These are phyloP conservation scores for Microsporum audouinii DNA, from an alignment of 2,329 filamentous ascomycete genomes.

Conservation along the genomic window DNA sequence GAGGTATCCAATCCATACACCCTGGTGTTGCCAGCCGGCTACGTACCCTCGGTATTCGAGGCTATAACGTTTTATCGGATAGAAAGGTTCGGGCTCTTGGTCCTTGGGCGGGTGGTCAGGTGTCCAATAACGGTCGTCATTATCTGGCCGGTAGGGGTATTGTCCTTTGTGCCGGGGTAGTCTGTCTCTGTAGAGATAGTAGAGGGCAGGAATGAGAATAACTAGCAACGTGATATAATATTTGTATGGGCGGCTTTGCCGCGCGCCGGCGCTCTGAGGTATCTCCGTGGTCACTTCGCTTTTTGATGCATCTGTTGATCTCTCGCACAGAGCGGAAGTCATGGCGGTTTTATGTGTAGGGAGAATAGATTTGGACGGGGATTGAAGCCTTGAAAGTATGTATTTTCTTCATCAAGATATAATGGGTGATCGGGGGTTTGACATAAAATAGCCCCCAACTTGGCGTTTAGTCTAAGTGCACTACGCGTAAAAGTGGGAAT, in stretches of 20 bases:
- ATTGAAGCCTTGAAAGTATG: neutral
- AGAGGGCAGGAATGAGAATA: neutral
- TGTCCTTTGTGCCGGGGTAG: neutral
- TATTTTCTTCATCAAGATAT: too few species aligned
- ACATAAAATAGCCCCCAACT: too few species aligned
- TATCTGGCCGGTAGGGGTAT: neutral
- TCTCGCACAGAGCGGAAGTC: neutral
- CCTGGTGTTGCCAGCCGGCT: neutral
- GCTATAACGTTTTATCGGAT: neutral
- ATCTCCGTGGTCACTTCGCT: neutral
- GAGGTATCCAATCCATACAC: neutral
- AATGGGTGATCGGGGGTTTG: too few species aligned
- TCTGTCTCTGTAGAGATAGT: neutral
- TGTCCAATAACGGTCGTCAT: neutral
- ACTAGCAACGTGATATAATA: neutral
- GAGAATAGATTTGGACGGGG: neutral
- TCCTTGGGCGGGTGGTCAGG: neutral
- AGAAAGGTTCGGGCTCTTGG: neutral
- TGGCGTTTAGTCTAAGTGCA: too few species aligned
- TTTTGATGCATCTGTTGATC: neutral
- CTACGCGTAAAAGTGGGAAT: too few species aligned
- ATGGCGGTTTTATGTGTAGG: neutral
- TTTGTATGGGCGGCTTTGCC: neutral
- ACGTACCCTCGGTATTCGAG: neutral
- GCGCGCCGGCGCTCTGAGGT: neutral